A percentile compares a stretch with the other conserved stretches of the same genome.
Conservation (phyloP, 1,284 basidiomycete species). For the Sanghuangporus baumii region DNA sequence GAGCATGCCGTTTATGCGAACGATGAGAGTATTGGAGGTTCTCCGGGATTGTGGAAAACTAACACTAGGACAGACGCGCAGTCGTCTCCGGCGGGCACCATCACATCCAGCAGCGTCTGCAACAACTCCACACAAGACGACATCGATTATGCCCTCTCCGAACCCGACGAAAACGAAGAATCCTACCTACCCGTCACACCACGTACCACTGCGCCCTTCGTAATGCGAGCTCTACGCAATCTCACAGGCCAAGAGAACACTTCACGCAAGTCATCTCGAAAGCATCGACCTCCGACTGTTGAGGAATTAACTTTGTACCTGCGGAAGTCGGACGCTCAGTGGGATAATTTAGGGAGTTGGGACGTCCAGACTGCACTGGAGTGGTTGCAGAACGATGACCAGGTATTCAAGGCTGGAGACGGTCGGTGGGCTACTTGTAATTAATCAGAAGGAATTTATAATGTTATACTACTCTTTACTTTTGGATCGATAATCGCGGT, state of each 20-base stretch:
- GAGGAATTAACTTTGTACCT: slow-evolving; percentile 44
- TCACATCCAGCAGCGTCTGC: background rate
- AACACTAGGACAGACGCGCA: slow-evolving; percentile 23
- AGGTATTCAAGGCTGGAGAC: slow-evolving; percentile 40
- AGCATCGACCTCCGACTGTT: slow-evolving; percentile 33
- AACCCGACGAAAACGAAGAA: slow-evolving; percentile 52
- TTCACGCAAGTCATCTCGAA: slow-evolving; percentile 16
- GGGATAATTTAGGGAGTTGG: slow-evolving; percentile 59
- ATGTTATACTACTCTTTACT: background rate
- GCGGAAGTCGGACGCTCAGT: slow-evolving; percentile 48
- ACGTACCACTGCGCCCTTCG: slow-evolving; percentile 38
- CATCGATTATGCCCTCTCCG: slow-evolving; percentile 47
- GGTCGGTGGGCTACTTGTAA: slow-evolving; percentile 35
- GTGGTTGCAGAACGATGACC: slow-evolving; percentile 37
- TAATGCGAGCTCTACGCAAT: slow-evolving; percentile 39
- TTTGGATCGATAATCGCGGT: background rate
- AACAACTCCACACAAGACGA: slow-evolving; percentile 23
- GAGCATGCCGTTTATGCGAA: slow-evolving; percentile 13
- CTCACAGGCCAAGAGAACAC: background rate
- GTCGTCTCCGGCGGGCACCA: slow-evolving; percentile 23
- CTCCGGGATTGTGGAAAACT: slow-evolving; percentile 39
- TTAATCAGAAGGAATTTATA: slow-evolving; percentile 20
- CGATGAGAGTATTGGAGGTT: slow-evolving; percentile 1
- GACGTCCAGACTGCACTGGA: slow-evolving; percentile 54
- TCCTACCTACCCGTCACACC: slow-evolving; percentile 58